Conservation (phyloP, 208 protist species). For the Phytomonas sp. region DNA sequence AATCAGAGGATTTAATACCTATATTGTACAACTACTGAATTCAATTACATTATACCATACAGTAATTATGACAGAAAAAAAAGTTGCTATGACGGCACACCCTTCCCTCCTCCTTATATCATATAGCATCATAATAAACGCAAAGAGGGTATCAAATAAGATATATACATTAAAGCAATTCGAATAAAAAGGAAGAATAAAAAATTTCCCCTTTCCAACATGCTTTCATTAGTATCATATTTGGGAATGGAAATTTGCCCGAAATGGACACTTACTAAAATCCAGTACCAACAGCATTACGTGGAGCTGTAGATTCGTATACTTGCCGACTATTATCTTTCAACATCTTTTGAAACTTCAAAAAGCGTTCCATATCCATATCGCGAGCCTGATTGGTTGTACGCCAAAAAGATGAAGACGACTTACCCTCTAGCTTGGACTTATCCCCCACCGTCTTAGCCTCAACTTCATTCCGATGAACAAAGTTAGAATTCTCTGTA, state of each 20-base stretch:
- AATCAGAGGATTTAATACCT: conserved; percentile 1
- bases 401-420: conserved; percentile 61
- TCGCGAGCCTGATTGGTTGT: conserved; percentile 77
- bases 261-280: background rate
- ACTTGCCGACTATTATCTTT: conserved; percentile 45
- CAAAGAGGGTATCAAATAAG: conserved; percentile 10
- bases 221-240: background rate
- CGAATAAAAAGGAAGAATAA: conserved; percentile 7
- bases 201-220: background rate
- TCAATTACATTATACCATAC: conserved; percentile 3
- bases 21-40: background rate
- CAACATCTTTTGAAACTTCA: conserved; percentile 67
- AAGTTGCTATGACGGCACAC: background rate
- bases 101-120: background rate
- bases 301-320: conserved; percentile 31
- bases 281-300: background rate
- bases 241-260: background rate
- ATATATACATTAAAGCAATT: conserved; percentile 9
- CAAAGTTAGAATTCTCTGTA: conserved; percentile 1
- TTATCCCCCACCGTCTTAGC: conserved; percentile 7
- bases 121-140: conserved; percentile 1
- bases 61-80: background rate
- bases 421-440: conserved; percentile 20
- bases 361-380: conserved; percentile 58
- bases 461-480: background rate